These are phyloP conservation scores for Volutella citrinella DNA, from an alignment of 2,329 filamentous ascomycete species.

Conservation along the genomic window DNA sequence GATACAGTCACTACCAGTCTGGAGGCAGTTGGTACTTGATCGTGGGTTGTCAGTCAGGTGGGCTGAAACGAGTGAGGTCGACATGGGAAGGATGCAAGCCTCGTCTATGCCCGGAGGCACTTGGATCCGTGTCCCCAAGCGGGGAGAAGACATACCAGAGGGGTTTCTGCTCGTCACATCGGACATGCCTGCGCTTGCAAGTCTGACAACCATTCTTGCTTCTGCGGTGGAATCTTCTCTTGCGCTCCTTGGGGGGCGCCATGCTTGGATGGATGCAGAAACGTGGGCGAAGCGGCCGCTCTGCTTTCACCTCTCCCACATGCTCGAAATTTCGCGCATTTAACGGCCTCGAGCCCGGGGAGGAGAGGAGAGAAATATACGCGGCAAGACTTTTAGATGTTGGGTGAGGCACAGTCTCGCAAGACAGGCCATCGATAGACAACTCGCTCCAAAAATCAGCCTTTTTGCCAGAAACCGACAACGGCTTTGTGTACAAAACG, in stretches of 20 bases:
- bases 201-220: constrained; percentile 35
- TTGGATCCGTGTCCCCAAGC: no score
- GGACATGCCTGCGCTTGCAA: constrained; percentile 42
- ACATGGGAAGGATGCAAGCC: constrained; percentile 15
- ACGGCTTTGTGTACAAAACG: no score
- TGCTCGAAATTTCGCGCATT: constrained; percentile 18
- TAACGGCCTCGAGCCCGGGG: constrained; percentile 20
- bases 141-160: constrained; percentile 39
- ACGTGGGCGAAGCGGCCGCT: constrained; percentile 1
- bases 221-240: constrained; percentile 35
- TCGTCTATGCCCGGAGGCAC: constrained; percentile 24
- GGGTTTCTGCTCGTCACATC: constrained; percentile 44
- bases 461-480: no score
- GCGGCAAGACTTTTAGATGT: constrained; percentile 16
- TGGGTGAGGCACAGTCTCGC: constrained; percentile 20
- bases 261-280: constrained; percentile 21
- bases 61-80: constrained; percentile 8
- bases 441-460: constrained; percentile 26
- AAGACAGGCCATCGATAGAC: constrained; percentile 21
- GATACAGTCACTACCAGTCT: constrained; percentile 41
- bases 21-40: constrained; percentile 43
- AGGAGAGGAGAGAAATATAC: constrained; percentile 24
- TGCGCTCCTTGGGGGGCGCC: constrained; percentile 34
- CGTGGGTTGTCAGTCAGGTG: constrained; percentile 20
- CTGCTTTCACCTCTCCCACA: constrained; percentile 16